Evolutionary conservation across 2,329 filamentous ascomycete species (phyloP).

Genomic region (Alternaria gaisen): DNA sequence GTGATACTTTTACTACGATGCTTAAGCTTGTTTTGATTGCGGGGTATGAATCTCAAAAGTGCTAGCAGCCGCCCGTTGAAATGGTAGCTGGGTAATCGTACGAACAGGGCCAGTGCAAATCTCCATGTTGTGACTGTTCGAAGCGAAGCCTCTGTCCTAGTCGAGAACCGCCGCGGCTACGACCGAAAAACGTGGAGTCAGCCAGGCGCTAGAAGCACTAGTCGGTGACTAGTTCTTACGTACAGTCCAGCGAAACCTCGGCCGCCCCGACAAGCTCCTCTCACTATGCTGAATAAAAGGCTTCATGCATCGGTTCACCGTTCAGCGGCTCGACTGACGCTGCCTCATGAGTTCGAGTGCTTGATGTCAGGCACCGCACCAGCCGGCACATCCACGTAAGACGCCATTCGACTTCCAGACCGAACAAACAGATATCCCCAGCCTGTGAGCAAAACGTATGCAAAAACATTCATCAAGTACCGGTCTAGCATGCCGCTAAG

Average conservation of each 20-base stretch:
- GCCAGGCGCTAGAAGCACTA: not conserved
- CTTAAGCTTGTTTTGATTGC: not conserved
- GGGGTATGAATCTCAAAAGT: not conserved
- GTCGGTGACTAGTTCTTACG: not conserved
- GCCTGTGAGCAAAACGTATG: not conserved
- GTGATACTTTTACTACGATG: not conserved
- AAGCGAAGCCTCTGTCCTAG: not conserved
- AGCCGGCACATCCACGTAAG: not conserved
- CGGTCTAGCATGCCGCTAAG: not conserved
- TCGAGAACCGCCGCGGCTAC: not conserved
- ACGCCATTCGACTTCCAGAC: not conserved
- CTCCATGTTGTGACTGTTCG: slow-evolving; percentile 4
- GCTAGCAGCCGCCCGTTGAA: not conserved
- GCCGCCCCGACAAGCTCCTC: slow-evolving; percentile 1
- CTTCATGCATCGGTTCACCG: not conserved
- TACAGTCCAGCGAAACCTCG: not conserved
- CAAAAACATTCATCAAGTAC: not conserved
- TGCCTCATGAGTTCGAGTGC: not conserved
- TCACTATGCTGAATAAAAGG: not conserved
- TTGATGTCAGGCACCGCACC: not conserved
- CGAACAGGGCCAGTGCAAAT: not conserved
- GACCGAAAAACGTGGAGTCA: slow-evolving; percentile 4
- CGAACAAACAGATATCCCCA: not conserved
- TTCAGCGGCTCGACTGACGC: not conserved
- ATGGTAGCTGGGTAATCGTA: slow-evolving; percentile 2